A percentile compares a stretch with the other conserved stretches of the same genome.
Evolutionary conservation across 768 basidiomycete genomes (phyloP).

Genomic region (Hygrocybe coccinea): DNA sequence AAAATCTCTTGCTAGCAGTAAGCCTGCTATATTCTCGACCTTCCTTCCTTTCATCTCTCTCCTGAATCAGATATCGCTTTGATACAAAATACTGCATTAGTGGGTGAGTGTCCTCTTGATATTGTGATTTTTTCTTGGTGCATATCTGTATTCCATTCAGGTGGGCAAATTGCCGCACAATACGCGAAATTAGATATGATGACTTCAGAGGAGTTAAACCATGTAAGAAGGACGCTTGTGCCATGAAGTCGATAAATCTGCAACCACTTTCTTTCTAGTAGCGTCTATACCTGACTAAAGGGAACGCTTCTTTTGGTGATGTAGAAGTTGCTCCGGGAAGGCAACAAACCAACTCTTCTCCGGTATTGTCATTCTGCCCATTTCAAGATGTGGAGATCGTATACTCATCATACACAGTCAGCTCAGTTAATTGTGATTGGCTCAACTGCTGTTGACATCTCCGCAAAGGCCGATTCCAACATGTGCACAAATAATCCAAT

Average conservation of each 20-base stretch:
- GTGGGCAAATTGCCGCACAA: constrained; percentile 72
- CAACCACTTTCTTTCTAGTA: background rate
- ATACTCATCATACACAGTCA: background rate
- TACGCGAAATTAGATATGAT: constrained; percentile 49
- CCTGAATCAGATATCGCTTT: constrained; percentile 72
- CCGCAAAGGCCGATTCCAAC: constrained; percentile 42
- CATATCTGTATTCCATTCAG: constrained; percentile 32
- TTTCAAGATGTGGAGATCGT: background rate
- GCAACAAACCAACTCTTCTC: background rate
- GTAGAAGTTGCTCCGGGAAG: background rate
- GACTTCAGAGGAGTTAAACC: constrained; percentile 9
- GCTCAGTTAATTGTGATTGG: constrained; percentile 72
- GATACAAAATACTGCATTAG: constrained; percentile 79
- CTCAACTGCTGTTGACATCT: constrained; percentile 86
- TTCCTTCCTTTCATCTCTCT: background rate
- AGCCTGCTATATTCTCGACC: background rate
- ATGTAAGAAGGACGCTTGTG: constrained; percentile 26
- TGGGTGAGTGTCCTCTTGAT: constrained; percentile 50
- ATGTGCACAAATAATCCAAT: constrained; percentile 34
- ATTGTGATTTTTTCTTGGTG: background rate
- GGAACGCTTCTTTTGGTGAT: background rate
- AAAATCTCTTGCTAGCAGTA: constrained; percentile 45
- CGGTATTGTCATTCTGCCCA: background rate
- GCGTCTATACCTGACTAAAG: background rate
- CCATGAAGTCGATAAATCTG: background rate